Evolutionary conservation across 306 rosid species (phyloP).

Genomic region (Vigna unguiculata): DNA sequence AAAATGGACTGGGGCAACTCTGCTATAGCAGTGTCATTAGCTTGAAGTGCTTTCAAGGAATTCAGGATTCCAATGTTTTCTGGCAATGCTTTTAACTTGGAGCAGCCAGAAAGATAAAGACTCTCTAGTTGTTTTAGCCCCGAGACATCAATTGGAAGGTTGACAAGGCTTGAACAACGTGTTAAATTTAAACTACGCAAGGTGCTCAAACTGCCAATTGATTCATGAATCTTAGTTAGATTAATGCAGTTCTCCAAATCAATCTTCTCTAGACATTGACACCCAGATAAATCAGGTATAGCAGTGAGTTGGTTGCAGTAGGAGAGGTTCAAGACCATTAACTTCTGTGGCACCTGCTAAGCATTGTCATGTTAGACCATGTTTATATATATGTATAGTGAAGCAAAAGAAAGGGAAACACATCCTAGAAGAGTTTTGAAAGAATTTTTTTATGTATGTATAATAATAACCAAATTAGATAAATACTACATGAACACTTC

Average conservation of each 20-base stretch:
- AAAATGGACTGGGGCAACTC: conserved; percentile 62
- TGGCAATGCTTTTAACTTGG: conserved; percentile 56
- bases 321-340: conserved; percentile 60
- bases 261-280: conserved; percentile 57
- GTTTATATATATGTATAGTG: neutral
- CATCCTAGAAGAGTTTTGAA: neutral
- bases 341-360: conserved; percentile 59
- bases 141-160: conserved; percentile 62
- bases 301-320: conserved; percentile 44
- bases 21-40: conserved; percentile 51
- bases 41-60: conserved; percentile 56
- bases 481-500: neutral
- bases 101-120: conserved; percentile 58
- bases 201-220: conserved; percentile 53
- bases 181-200: conserved; percentile 59
- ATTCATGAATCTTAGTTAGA: conserved; percentile 57
- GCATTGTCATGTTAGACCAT: conserved; percentile 16
- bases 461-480: neutral
- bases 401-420: neutral
- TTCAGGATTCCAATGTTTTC: conserved; percentile 50
- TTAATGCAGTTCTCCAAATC: conserved; percentile 53
- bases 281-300: conserved; percentile 65
- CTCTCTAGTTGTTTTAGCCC: conserved; percentile 62
- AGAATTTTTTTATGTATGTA: neutral
- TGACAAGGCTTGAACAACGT: conserved; percentile 48